Conservation (phyloP, 2,329 filamentous ascomycete species). For the Cytospora leucostoma region DNA sequence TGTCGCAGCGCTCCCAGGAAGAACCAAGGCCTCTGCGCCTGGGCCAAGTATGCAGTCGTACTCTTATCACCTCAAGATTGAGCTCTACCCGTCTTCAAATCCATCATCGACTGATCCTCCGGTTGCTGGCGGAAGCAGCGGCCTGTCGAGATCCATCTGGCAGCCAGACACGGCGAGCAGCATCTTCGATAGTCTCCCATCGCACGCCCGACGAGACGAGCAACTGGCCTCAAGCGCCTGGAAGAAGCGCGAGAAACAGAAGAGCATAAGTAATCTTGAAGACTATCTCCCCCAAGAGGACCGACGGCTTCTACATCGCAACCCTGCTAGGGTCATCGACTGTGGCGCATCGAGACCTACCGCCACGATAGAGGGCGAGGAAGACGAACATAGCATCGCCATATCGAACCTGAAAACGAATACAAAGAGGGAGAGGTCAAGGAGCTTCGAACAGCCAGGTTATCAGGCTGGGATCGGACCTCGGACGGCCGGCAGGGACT, state of each 20-base stretch:
- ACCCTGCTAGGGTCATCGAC: slow-evolving; percentile 46
- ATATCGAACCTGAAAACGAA: slow-evolving; percentile 41
- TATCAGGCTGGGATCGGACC: slow-evolving; percentile 49
- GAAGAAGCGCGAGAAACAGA: slow-evolving; percentile 24
- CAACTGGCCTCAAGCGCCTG: slow-evolving; percentile 10
- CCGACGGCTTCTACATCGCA: slow-evolving; percentile 21
- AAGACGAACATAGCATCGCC: slow-evolving; percentile 37
- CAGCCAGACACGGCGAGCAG: slow-evolving; percentile 49
- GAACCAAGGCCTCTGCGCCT: slow-evolving; percentile 4
- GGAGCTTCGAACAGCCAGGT: slow-evolving; percentile 46
- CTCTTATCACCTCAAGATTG: slow-evolving; percentile 67
- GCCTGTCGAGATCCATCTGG: slow-evolving; percentile 45
- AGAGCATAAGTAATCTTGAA: slow-evolving; percentile 24
- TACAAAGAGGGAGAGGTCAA: slow-evolving; percentile 43
- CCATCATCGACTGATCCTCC: slow-evolving; percentile 33
- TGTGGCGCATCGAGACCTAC: slow-evolving; percentile 47
- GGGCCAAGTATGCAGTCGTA: slow-evolving; percentile 56
- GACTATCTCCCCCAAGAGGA: slow-evolving; percentile 28
- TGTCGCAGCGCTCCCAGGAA: background rate
- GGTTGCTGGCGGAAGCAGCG: slow-evolving; percentile 20
- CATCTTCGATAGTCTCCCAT: slow-evolving; percentile 59
- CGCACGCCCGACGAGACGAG: slow-evolving; percentile 42
- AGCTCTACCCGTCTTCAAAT: slow-evolving; percentile 57
- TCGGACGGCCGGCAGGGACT: slow-evolving; percentile 62
- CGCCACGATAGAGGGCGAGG: slow-evolving; percentile 30